These are phyloP conservation scores for Phytophthora pini DNA, from an alignment of 352 stramenopile species.

Conservation along the genomic window DNA sequence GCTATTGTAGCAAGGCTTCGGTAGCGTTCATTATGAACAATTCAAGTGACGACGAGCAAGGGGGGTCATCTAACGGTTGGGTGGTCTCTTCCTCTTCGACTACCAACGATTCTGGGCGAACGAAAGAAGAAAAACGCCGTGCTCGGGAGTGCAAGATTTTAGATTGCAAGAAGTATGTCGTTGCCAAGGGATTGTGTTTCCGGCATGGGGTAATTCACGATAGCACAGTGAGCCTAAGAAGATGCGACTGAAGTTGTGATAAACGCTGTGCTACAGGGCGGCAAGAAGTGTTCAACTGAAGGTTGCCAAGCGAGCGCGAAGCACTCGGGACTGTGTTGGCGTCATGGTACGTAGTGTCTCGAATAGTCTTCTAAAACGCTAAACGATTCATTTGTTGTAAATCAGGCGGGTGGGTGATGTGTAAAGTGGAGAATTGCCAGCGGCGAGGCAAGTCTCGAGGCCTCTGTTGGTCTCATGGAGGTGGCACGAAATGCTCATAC, in stretches of 20 bases:
- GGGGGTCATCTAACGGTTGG: not conserved
- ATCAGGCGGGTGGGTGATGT: constrained; percentile 51
- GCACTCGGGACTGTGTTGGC: constrained; percentile 1
- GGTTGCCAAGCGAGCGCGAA: constrained; percentile 6
- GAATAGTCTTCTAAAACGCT: not conserved
- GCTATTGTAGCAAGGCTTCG: not conserved
- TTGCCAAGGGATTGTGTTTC: constrained; percentile 3
- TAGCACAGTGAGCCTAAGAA: not conserved
- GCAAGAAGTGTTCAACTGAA: constrained; percentile 10
- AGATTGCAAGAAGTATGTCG: constrained; percentile 1
- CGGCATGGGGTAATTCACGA: constrained; percentile 2
- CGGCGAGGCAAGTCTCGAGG: constrained; percentile 78
- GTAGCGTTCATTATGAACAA: constrained; percentile 7
- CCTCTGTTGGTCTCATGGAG: constrained; percentile 81
- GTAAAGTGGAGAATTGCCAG: constrained; percentile 51
- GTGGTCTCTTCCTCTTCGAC: not conserved
- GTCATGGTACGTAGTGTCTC: not conserved
- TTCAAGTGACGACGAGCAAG: not conserved
- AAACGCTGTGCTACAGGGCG: constrained; percentile 4
- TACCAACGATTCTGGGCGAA: not conserved
- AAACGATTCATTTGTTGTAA: not conserved
- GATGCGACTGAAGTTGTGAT: not conserved
- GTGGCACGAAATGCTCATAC: constrained; percentile 59
- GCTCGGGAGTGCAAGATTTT: constrained; percentile 1
- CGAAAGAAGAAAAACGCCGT: not conserved